Evolutionary conservation across 1,139 yeast genomes (phyloP).

Genomic region (Lodderomyces orthopsilosis): DNA sequence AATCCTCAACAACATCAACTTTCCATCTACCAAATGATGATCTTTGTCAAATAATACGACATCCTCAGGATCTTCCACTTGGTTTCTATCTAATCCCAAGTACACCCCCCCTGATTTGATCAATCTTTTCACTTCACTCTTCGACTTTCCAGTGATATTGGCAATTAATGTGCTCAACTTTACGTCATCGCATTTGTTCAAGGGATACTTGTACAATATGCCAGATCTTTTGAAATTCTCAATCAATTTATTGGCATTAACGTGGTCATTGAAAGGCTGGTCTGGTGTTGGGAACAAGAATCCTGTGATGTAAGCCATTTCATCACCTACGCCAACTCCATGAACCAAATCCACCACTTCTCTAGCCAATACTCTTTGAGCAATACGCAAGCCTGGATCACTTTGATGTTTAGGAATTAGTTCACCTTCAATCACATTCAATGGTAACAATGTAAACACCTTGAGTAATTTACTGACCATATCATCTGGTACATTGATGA

Average conservation of each 20-base stretch:
- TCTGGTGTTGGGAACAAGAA: conserved; percentile 63
- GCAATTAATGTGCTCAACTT: conserved; percentile 42
- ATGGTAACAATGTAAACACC: conserved; percentile 76
- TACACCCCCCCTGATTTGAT: conserved; percentile 72
- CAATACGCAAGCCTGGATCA: conserved; percentile 64
- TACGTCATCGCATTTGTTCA: conserved; percentile 23
- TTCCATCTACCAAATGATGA: conserved; percentile 54
- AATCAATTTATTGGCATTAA: conserved; percentile 54
- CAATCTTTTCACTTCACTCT: conserved; percentile 58
- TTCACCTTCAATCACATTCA: conserved; percentile 49
- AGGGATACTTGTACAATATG: conserved; percentile 38
- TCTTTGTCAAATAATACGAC: conserved; percentile 44
- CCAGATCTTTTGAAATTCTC: conserved; percentile 61
- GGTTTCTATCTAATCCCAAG: conserved; percentile 60
- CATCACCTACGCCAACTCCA: conserved; percentile 72
- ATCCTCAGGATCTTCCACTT: conserved; percentile 50
- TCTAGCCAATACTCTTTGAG: conserved; percentile 73
- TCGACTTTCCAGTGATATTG: conserved; percentile 37
- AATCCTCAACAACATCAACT: conserved; percentile 61
- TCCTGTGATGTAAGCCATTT: conserved; percentile 61
- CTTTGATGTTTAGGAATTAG: conserved; percentile 50
- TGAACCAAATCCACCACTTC: conserved; percentile 88
- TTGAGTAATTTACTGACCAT: conserved; percentile 68
- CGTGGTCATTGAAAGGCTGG: conserved; percentile 44
- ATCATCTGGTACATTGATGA: conserved; percentile 76